These are phyloP conservation scores for Kockiozyma suomiensis DNA, from an alignment of 805 yeast species.

Conservation along the genomic window DNA sequence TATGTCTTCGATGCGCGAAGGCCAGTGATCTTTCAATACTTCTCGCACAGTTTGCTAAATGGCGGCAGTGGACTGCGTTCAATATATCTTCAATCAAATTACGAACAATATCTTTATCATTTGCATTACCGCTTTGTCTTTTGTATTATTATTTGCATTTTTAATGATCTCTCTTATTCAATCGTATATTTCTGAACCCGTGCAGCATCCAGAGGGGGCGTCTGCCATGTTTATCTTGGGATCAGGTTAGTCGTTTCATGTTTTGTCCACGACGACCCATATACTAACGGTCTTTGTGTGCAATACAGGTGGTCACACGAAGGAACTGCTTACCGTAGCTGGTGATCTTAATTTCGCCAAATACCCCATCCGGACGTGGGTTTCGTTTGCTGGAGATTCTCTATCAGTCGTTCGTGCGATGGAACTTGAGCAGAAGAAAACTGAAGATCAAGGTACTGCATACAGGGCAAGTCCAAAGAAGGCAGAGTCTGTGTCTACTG, in stretches of 20 bases:
- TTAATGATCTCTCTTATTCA: conserved; percentile 2
- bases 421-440: conserved; percentile 31
- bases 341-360: conserved; percentile 42
- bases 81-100: background rate
- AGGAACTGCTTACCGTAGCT: conserved; percentile 64
- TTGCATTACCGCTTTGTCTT: background rate
- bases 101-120: background rate
- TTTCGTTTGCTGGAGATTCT: conserved; percentile 55
- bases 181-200: conserved; percentile 8
- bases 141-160: background rate
- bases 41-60: too few relatives aligned
- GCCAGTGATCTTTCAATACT: too few relatives aligned
- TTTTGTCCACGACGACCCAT: background rate
- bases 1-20: too few relatives aligned
- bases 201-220: conserved; percentile 13
- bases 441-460: conserved; percentile 36
- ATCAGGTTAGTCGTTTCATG: conserved; percentile 55
- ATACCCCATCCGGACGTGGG: conserved; percentile 40
- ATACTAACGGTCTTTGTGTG: conserved; percentile 78
- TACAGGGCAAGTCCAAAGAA: conserved; percentile 38
- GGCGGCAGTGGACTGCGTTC: too few relatives aligned
- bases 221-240: conserved; percentile 68
- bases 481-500: conserved; percentile 34
- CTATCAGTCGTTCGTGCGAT: conserved; percentile 48
- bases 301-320: conserved; percentile 26